Conservation (phyloP, 2,329 filamentous ascomycete species). For the Xylaria sp. region DNA sequence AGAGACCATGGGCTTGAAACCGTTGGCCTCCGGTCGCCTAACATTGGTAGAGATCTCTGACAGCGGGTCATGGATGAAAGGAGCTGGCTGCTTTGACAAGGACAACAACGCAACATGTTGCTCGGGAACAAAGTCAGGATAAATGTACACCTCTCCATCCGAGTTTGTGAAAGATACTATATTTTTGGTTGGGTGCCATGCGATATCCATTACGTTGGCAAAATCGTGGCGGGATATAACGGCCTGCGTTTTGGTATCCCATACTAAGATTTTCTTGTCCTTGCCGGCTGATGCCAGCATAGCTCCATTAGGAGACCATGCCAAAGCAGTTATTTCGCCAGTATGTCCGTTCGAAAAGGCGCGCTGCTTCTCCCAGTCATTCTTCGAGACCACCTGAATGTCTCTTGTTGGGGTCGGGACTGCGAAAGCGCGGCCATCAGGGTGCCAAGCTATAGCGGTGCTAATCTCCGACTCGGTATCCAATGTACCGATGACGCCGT, state of each 20-base stretch:
- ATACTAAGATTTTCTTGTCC: constrained; percentile 78
- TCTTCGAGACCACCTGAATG: constrained; percentile 86
- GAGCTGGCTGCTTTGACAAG: constrained; percentile 75
- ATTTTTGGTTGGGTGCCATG: constrained; percentile 92
- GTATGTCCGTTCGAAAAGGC: constrained; percentile 82
- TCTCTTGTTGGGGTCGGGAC: constrained; percentile 83
- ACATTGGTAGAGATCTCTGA: constrained; percentile 75
- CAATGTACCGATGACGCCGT: constrained; percentile 82
- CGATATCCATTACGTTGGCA: constrained; percentile 82
- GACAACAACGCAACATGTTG: constrained; percentile 67
- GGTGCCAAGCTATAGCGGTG: constrained; percentile 86
- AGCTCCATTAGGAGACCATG: constrained; percentile 95
- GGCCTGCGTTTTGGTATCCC: constrained; percentile 90
- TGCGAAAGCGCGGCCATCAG: constrained; percentile 91
- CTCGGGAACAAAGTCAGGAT: constrained; percentile 73
- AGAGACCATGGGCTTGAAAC: constrained; percentile 62
- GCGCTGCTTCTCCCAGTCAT: constrained; percentile 89
- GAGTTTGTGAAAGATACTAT: constrained; percentile 90
- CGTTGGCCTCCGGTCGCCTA: constrained; percentile 65
- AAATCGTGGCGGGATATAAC: constrained; percentile 83
- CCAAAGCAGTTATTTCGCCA: constrained; percentile 84
- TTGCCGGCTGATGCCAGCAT: constrained; percentile 78
- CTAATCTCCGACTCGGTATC: constrained; percentile 82
- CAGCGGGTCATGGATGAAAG: constrained; percentile 84
- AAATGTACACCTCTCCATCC: constrained; percentile 93